Conservation (phyloP, 345 rosid genomes). For the Zanthoxylum bungeanum region DNA sequence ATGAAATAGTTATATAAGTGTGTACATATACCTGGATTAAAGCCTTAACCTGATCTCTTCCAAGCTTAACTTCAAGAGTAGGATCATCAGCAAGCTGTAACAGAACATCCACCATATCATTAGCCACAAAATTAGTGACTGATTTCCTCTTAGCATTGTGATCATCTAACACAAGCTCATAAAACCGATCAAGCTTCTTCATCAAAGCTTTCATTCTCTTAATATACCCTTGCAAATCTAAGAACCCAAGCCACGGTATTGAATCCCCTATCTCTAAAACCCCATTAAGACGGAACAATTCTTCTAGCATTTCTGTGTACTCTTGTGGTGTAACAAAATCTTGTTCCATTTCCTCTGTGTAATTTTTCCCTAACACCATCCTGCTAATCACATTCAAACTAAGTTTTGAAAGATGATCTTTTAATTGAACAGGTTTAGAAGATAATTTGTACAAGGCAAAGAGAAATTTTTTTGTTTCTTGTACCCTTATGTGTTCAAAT, state of each 20-base stretch:
- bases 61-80: constrained; percentile 16
- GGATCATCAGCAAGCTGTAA: constrained; percentile 17
- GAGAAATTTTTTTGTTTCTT: not conserved
- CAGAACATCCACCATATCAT: constrained; percentile 25
- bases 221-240: constrained; percentile 19
- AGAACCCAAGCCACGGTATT: constrained; percentile 17
- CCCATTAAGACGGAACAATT: constrained; percentile 49
- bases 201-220: constrained; percentile 27
- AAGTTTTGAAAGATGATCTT: constrained; percentile 37
- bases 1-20: too few relatives aligned
- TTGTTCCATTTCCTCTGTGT: constrained; percentile 23
- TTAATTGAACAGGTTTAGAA: constrained; percentile 24
- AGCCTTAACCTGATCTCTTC: constrained; percentile 19
- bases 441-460: constrained; percentile 12
- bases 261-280: constrained; percentile 20
- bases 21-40: not conserved
- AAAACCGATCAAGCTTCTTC: constrained; percentile 17
- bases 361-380: constrained; percentile 58
- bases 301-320: constrained; percentile 61
- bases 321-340: constrained; percentile 43
- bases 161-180: constrained; percentile 21
- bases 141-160: constrained; percentile 16
- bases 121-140: constrained; percentile 6
- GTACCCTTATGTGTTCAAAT: constrained; percentile 44
- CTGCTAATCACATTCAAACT: constrained; percentile 55